Base-by-base conservation (phyloP, 768 basidiomycete genomes). In the Daedalea quercina region DNA sequence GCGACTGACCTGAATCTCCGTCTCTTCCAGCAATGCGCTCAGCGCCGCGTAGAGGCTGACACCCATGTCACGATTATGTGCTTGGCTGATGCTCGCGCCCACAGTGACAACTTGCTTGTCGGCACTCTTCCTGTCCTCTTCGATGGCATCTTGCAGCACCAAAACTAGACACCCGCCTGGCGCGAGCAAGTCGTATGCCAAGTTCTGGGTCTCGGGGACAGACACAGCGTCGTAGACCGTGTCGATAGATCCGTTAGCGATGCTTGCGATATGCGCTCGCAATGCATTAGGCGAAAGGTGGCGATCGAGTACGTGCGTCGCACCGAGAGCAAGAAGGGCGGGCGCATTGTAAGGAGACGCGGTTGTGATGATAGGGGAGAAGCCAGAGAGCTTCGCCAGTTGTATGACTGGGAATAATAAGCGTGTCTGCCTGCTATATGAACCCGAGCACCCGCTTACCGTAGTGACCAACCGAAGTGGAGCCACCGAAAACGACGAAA, bases 281-380 rank as follows among this genome's bases (percentile, higher is more conserved):
- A 60, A 40, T 22, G 22, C 49, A 13, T 17, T 35, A 17, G 43
- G 22, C 9, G 55, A 41, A 24, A 52, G 50, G 35, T 48, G 50
- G 25, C 66, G 59, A 52, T 65, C 64, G 34, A 67, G 20, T 42
- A 66, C 59, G 52, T 67, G 63, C 13, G 63, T 66, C n/a, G 64
- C 66, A 20, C 54, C 57, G 24, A 60, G 47, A 1, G 50, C 37
- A 24, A 24, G 44, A 22, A 60, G 54, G 40, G 48, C 20, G 11
- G 19, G 15, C 11, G 54, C 50, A 40, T 60, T 54, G 19, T 54
- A 44, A 25, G 35, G 54, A 8, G 56, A 60, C 7, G 59, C 54
- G 7, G 59, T 57, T 1, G 59, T 48, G 50, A 60, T 52, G 37
- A 60, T 57, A 13, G 59, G 56, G 20, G 24, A 51, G 53, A 54